phyloP scores from a whole-genome alignment of 2,329 filamentous ascomycete genomes.

The Diplodia seriata region DNA sequence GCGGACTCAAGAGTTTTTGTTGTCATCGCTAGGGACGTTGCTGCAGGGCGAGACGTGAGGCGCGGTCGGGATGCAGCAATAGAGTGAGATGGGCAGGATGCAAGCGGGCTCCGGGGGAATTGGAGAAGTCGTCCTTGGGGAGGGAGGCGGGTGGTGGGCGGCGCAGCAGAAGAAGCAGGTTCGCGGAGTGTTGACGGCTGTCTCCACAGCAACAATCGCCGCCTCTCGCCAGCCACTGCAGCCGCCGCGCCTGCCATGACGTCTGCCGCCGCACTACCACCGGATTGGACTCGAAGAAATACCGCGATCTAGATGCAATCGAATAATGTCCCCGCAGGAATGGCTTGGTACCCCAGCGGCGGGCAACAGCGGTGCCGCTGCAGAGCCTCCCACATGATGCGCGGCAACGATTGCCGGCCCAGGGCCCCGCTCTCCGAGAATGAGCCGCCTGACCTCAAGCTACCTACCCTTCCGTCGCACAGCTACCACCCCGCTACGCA shows the following conservation, averaged over 20 bases:
- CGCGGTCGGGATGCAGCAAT: neutral
- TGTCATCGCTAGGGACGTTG: conserved; percentile 60
- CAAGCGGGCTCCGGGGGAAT: conserved; percentile 16
- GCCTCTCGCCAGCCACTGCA: neutral
- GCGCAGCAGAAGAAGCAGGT: conserved; percentile 15
- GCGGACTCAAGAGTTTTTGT: conserved; percentile 81
- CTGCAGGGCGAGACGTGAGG: too few species aligned
- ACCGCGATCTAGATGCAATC: too few species aligned
- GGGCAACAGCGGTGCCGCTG: conserved; percentile 4
- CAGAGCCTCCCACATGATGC: conserved; percentile 17
- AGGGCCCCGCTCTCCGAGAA: conserved; percentile 20
- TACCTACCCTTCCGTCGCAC: neutral
- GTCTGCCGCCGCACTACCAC: neutral
- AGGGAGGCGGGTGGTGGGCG: conserved; percentile 9
- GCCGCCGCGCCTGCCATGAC: neutral
- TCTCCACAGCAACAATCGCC: conserved; percentile 32
- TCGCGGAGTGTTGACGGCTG: conserved; percentile 27
- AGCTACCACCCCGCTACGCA: neutral
- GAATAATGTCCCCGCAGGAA: neutral
- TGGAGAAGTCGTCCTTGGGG: conserved; percentile 32
- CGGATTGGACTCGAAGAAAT: neutral
- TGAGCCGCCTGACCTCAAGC: conserved; percentile 30
- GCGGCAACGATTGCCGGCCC: conserved; percentile 17
- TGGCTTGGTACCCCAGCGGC: neutral
- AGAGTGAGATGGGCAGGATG: neutral